Conservation (phyloP, 371 early-diverging fungal species). For the Sanchytrium tribonematis region DNA sequence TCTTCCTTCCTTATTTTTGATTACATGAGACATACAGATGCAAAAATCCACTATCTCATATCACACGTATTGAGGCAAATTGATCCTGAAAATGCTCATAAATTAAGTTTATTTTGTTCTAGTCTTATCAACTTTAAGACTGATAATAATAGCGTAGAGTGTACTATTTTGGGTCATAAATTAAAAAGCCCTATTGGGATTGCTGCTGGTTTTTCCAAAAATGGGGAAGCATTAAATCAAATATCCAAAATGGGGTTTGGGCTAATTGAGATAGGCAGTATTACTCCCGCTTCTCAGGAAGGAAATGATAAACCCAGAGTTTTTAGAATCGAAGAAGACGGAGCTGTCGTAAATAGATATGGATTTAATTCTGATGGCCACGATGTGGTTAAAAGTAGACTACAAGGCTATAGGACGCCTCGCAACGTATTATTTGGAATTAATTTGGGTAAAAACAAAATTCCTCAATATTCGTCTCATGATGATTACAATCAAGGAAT, state of each 20-base stretch:
- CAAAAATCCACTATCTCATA: too few relatives aligned
- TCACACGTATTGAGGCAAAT: too few relatives aligned
- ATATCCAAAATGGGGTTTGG: slow-evolving; percentile 50
- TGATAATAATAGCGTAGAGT: too few relatives aligned
- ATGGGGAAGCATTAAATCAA: slow-evolving; percentile 46
- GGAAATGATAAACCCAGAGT: slow-evolving; percentile 52
- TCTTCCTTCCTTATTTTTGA: too few relatives aligned
- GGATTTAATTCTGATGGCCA: slow-evolving; percentile 60
- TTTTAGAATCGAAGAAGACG: slow-evolving; percentile 36
- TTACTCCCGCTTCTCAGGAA: slow-evolving; percentile 50
- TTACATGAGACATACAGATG: too few relatives aligned
- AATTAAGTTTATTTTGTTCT: too few relatives aligned
- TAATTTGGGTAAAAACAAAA: slow-evolving; percentile 58
- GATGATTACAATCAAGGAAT: slow-evolving; percentile 45
- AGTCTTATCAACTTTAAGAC: too few relatives aligned
- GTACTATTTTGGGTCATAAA: slow-evolving; percentile 34
- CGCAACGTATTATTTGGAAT: slow-evolving; percentile 31
- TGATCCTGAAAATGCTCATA: too few relatives aligned
- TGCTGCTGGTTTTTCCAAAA: slow-evolving; percentile 64
- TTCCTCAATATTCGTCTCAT: slow-evolving; percentile 22
- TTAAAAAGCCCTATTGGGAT: slow-evolving; percentile 44
- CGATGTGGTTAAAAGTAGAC: slow-evolving; percentile 15
- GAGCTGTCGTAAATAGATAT: slow-evolving; percentile 53
- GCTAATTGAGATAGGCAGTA: slow-evolving; percentile 49
- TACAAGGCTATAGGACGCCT: not conserved